Evolutionary conservation across 2,329 filamentous ascomycete species (phyloP).

Genomic region (Blastomyces parvus): DNA sequence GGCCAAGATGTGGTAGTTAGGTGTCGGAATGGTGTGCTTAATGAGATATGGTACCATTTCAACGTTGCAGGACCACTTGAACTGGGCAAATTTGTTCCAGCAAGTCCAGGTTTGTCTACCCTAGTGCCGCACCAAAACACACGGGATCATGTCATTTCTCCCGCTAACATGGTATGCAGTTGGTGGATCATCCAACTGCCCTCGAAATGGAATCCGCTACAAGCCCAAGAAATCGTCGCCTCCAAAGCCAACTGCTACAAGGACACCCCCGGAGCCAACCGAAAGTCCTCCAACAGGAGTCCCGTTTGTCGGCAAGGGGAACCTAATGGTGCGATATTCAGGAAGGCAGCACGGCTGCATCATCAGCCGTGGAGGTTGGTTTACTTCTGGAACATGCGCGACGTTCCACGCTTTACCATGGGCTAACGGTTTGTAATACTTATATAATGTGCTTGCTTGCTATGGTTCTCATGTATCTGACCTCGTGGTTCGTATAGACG

Average conservation of each 20-base stretch:
- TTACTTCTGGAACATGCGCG: constrained; percentile 56
- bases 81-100: constrained; percentile 50
- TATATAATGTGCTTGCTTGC: neutral
- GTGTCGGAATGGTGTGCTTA: constrained; percentile 41
- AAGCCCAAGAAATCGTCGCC: constrained; percentile 43
- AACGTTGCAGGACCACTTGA: constrained; percentile 49
- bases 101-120: constrained; percentile 36
- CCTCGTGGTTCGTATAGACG: constrained; percentile 16
- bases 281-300: constrained; percentile 18
- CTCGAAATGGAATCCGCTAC: constrained; percentile 54
- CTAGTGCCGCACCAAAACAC: neutral
- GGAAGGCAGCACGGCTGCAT: constrained; percentile 48
- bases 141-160: neutral
- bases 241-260: constrained; percentile 13
- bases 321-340: constrained; percentile 44
- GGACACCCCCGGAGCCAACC: constrained; percentile 13
- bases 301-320: constrained; percentile 51
- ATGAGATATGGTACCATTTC: constrained; percentile 48
- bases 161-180: constrained; percentile 23
- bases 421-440: neutral
- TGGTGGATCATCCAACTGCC: constrained; percentile 53
- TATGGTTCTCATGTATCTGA: constrained; percentile 23
- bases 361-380: constrained; percentile 59
- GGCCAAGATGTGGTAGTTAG: constrained; percentile 42
- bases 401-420: constrained; percentile 25